Evolutionary conservation across 177 flowering plant species (phyloP).

Genomic region (Vitis hybrid): DNA sequence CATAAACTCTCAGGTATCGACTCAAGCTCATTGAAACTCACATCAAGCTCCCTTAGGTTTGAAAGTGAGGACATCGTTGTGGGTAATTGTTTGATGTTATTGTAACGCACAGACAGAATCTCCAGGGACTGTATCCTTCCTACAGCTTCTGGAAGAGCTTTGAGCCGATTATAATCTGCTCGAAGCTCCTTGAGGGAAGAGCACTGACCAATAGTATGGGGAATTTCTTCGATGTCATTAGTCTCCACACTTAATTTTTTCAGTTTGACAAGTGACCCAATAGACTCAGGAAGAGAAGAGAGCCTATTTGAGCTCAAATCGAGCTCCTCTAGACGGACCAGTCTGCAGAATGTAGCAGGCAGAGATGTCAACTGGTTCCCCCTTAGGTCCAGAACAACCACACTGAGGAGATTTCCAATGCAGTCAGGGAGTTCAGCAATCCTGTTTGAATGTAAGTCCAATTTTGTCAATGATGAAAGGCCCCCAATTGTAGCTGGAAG

Average conservation of each 20-base stretch:
- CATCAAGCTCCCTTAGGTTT: slow-evolving; percentile 71
- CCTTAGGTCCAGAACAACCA: slow-evolving; percentile 61
- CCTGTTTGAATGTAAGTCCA: slow-evolving; percentile 75
- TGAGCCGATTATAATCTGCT: slow-evolving; percentile 83
- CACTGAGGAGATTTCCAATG: slow-evolving; percentile 63
- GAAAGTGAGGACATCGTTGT: slow-evolving; percentile 78
- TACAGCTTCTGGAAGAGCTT: slow-evolving; percentile 92
- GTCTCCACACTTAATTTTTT: slow-evolving; percentile 69
- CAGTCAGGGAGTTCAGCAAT: slow-evolving; percentile 67
- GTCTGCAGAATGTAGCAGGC: slow-evolving; percentile 57
- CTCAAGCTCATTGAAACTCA: slow-evolving; percentile 92
- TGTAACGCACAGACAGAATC: slow-evolving; percentile 70
- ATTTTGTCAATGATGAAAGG: slow-evolving; percentile 55
- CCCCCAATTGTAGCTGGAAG: slow-evolving; percentile 67
- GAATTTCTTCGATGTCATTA: slow-evolving; percentile 79
- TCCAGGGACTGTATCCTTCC: slow-evolving; percentile 70
- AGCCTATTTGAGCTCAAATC: slow-evolving; percentile 75
- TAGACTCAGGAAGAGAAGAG: slow-evolving; percentile 52
- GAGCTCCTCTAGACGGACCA: slow-evolving; percentile 67
- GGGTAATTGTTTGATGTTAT: slow-evolving; percentile 75
- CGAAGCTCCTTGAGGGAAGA: slow-evolving; percentile 68
- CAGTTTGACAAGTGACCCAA: slow-evolving; percentile 65
- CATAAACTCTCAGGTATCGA: slow-evolving; percentile 89
- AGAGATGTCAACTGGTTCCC: slow-evolving; percentile 59
- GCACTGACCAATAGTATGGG: slow-evolving; percentile 73